Evolutionary conservation across 345 rosid species (phyloP), one percentile per base, ranked within the genome.

Genomic region (Salix udensis): DNA sequence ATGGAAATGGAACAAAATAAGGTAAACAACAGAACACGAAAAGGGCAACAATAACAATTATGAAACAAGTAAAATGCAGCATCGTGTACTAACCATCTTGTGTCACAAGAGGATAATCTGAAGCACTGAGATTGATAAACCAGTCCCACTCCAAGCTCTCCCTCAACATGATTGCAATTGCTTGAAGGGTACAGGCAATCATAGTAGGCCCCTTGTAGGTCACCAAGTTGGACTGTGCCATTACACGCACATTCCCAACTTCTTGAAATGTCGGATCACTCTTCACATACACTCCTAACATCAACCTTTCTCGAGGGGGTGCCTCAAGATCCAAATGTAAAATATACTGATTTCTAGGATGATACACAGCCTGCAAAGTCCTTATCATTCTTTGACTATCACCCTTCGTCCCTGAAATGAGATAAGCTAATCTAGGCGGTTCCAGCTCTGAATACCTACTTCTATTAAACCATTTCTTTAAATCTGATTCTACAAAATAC

Each of bases 201-300:
- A 94, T 94, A 0, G 96, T 94, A 76, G 98, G 97, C 4, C 98
- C 98, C 81, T 90, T 94, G 60, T 94, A 94, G 1, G 98, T 94
- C 28, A 94, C 97, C 81, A 94, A 87, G 84, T 92, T 94, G 6
- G 96, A 94, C 69, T 91, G 97, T 11, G 87, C 89, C 98, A 94
- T 94, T 26, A 94, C 94, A 5, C 88, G 90, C 37, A 94, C 98
- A 81, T 94, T 94, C 85, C 94, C 93, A 85, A 91, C 88, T 75
- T 85, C 86, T n/a, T 70, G 79, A 73, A 92, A 94, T 46, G 87
- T 88, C 0, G 90, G 88, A 85, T 94, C 96, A 55, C 73, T 91
- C 88, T 91, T 94, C 73, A 94, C 90, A 73, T 82, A 79, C 61
- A 80, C 80, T 2, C 91, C 83, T 82, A 94, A 83, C 75, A 92